Evolutionary conservation across 2,329 filamentous ascomycete genomes (phyloP).

Genomic region (Celoporthe dispersa): DNA sequence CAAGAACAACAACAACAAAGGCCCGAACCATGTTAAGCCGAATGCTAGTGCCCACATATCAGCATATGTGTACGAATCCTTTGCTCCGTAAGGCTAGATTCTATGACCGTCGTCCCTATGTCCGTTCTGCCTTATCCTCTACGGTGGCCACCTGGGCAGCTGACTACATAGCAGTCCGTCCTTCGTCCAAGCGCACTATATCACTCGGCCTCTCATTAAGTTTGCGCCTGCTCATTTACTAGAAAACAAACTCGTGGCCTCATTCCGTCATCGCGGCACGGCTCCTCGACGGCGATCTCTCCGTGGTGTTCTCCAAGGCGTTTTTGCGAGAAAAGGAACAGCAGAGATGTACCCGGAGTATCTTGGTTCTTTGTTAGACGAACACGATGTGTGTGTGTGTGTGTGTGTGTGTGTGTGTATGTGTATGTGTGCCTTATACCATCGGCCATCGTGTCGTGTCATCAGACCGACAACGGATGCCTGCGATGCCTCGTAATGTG

Average conservation of each 20-base stretch:
- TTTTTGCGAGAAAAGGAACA: background rate
- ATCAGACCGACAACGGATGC: background rate
- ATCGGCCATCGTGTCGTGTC: background rate
- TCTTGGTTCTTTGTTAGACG: background rate
- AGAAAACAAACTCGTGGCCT: conserved; percentile 20
- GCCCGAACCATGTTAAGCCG: background rate
- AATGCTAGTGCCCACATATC: background rate
- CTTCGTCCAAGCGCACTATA: too few relatives aligned
- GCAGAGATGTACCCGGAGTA: background rate
- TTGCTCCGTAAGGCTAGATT: background rate
- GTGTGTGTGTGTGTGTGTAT: background rate
- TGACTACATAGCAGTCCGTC: background rate
- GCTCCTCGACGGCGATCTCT: background rate
- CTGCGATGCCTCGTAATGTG: background rate
- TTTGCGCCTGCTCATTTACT: background rate
- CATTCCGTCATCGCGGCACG: conserved; percentile 2
- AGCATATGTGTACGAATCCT: background rate
- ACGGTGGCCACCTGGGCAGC: too few relatives aligned
- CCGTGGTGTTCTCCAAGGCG: background rate
- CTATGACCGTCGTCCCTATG: background rate
- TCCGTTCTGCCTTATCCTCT: background rate
- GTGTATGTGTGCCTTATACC: background rate
- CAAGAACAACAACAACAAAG: background rate
- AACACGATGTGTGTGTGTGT: background rate
- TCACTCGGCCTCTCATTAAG: too few relatives aligned